Evolutionary conservation across 306 rosid species (phyloP).

Genomic region (Vigna reflexopilosa): DNA sequence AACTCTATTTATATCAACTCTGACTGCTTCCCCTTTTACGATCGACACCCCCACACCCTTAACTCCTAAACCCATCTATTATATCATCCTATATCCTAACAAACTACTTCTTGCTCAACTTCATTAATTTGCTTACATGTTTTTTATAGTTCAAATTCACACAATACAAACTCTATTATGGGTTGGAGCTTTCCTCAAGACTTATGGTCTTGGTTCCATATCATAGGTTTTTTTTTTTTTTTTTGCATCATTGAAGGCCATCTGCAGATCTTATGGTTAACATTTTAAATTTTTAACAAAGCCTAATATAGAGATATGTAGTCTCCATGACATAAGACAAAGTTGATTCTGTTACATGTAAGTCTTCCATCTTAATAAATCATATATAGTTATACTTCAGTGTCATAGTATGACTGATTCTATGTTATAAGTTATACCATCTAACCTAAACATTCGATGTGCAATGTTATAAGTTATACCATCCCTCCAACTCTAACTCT

Average conservation of each 20-base stretch:
- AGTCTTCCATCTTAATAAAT: neutral
- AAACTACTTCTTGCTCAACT: neutral
- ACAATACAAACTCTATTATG: slow-evolving; percentile 2
- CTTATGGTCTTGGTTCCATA: neutral
- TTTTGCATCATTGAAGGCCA: slow-evolving; percentile 2
- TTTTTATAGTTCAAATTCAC: neutral
- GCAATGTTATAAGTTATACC: neutral
- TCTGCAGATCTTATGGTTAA: neutral
- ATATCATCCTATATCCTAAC: too few species aligned
- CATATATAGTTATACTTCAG: neutral
- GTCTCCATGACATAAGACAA: neutral
- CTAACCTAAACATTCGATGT: neutral
- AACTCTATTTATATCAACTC: too few species aligned
- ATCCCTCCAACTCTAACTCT: neutral
- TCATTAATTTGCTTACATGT: neutral
- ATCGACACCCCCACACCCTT: too few species aligned
- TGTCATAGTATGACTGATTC: neutral
- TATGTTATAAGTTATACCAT: neutral
- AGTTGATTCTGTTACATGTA: neutral
- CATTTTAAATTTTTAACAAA: neutral
- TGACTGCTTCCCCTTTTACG: too few species aligned
- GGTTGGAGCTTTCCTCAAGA: neutral
- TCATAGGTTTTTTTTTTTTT: neutral
- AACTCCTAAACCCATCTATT: too few species aligned
- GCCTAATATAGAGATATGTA: neutral